Conservation (phyloP, 768 basidiomycete species). For the Hygrophoropsis aurantiaca region DNA sequence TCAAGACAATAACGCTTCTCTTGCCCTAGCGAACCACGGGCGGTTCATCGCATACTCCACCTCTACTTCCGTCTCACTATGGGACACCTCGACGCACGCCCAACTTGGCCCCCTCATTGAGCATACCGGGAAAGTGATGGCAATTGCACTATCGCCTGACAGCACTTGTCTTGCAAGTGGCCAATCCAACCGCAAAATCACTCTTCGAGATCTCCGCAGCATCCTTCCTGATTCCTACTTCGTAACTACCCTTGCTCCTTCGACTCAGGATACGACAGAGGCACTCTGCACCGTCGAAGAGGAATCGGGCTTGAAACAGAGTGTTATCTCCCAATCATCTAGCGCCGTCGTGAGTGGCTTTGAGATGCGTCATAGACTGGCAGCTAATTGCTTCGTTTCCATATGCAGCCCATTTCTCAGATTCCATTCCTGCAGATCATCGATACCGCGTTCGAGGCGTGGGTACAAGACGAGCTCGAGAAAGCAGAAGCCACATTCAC, state of each 20-base stretch:
- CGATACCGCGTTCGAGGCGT: neutral
- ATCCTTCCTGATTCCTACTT: conserved; percentile 3
- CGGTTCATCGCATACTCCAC: neutral
- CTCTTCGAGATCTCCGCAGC: conserved; percentile 1
- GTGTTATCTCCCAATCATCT: too few relatives aligned
- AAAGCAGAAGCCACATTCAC: neutral
- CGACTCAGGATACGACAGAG: neutral
- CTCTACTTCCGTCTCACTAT: conserved; percentile 7
- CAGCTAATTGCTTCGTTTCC: too few relatives aligned
- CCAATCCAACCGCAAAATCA: neutral
- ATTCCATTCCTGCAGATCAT: conserved; percentile 49
- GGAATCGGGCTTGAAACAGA: too few relatives aligned
- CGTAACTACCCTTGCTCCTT: neutral
- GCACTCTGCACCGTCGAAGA: too few relatives aligned
- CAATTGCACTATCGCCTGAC: conserved; percentile 6
- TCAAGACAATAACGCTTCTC: neutral
- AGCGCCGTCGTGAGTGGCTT: too few relatives aligned
- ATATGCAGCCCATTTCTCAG: conserved; percentile 49
- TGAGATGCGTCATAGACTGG: too few relatives aligned
- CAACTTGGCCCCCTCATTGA: neutral
- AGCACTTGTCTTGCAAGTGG: conserved; percentile 9
- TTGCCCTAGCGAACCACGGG: neutral
- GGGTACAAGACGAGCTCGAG: neutral
- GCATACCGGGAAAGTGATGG: neutral
- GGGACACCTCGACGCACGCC: conserved; percentile 3